Evolutionary conservation across 179 eudicot species (phyloP).

Genomic region (Camellia oleifera): DNA sequence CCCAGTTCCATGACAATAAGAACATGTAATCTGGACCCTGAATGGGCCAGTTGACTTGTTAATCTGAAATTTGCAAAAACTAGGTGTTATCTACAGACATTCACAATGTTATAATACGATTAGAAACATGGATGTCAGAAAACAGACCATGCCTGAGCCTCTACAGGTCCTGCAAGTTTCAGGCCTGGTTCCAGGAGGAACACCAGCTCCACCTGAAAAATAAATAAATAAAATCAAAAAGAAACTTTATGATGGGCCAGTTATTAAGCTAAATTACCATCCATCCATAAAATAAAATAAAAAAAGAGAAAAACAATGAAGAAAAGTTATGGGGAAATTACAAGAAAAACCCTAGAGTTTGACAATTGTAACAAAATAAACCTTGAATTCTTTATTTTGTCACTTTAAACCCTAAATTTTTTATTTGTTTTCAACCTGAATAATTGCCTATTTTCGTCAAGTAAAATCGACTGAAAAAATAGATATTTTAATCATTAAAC

Average conservation of each 20-base stretch:
- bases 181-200: slow-evolving; percentile 94
- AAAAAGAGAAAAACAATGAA: slow-evolving; percentile 6
- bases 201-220: slow-evolving; percentile 65
- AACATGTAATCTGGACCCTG: slow-evolving; percentile 53
- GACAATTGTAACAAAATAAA: too few relatives aligned
- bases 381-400: too few relatives aligned
- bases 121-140: background rate
- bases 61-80: slow-evolving; percentile 33
- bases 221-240: too few relatives aligned
- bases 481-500: too few relatives aligned
- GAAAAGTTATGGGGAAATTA: too few relatives aligned
- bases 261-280: background rate
- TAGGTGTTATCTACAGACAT: background rate
- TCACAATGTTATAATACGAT: background rate
- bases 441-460: too few relatives aligned
- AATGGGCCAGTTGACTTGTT: slow-evolving; percentile 65
- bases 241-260: background rate
- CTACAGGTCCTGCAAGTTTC: slow-evolving; percentile 84
- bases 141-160: slow-evolving; percentile 65
- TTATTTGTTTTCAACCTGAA: too few relatives aligned
- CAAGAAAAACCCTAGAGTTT: too few relatives aligned
- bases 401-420: too few relatives aligned
- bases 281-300: background rate
- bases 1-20: slow-evolving; percentile 60
- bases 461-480: too few relatives aligned